phyloP scores from a whole-genome alignment of 1,284 basidiomycete species.

The Inonotus hispidus region DNA sequence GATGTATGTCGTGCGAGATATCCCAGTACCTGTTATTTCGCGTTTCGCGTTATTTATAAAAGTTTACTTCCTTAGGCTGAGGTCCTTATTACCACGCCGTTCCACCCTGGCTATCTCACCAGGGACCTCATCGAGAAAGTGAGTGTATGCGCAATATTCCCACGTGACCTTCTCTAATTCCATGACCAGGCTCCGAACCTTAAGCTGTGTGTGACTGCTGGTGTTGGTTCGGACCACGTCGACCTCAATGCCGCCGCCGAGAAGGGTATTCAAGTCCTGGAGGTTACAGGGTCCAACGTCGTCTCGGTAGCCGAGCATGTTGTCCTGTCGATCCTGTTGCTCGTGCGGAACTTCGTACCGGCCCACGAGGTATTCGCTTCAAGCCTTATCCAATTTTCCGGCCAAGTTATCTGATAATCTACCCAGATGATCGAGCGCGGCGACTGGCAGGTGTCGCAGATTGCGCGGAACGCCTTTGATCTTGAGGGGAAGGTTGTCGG shows the following conservation, averaged over 20 bases:
- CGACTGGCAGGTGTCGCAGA: constrained; percentile 80
- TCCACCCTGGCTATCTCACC: constrained; percentile 89
- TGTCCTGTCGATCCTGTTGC: constrained; percentile 76
- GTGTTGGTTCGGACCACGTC: constrained; percentile 92
- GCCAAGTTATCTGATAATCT: background rate
- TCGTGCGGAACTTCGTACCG: constrained; percentile 84
- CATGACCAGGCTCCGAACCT: constrained; percentile 75
- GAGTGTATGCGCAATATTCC: background rate
- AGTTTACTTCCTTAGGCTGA: constrained; percentile 41
- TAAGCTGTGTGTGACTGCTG: constrained; percentile 90
- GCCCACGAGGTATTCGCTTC: constrained; percentile 60
- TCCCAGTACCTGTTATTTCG: background rate
- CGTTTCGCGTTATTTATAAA: constrained; percentile 15
- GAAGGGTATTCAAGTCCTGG: constrained; percentile 76
- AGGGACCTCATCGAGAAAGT: constrained; percentile 70
- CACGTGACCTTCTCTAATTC: background rate
- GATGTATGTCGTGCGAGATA: constrained; percentile 49
- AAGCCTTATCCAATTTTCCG: constrained; percentile 3
- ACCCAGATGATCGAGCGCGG: constrained; percentile 74
- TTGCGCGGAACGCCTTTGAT: constrained; percentile 82
- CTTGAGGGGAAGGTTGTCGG: constrained; percentile 90
- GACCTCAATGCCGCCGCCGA: constrained; percentile 88
- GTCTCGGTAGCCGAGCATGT: constrained; percentile 93
- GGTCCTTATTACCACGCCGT: constrained; percentile 86
- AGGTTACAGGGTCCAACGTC: constrained; percentile 80